A percentile compares a stretch with the other conserved stretches of the same genome.
These are phyloP conservation scores for Trametes punicea DNA, from an alignment of 768 basidiomycete species.

Conservation along the genomic window DNA sequence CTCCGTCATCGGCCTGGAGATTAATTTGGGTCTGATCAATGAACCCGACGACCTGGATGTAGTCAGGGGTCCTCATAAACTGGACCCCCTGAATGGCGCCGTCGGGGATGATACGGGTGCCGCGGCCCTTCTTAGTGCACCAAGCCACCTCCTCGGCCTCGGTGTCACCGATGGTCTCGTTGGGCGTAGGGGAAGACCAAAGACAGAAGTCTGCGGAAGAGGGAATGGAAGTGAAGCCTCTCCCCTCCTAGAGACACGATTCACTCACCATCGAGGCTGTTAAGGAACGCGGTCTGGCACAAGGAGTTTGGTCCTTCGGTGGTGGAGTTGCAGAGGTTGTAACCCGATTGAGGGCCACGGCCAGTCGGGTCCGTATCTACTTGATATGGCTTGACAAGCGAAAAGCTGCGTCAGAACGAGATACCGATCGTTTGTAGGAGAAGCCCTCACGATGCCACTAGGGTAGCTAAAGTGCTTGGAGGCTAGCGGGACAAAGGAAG, in stretches of 20 bases:
- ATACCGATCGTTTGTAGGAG: not conserved
- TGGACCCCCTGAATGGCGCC: constrained; percentile 66
- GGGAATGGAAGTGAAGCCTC: too few species aligned
- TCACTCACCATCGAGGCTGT: constrained; percentile 46
- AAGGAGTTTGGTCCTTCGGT: constrained; percentile 57
- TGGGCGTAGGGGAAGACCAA: constrained; percentile 53
- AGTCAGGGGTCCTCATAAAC: constrained; percentile 54
- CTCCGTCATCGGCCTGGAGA: constrained; percentile 50
- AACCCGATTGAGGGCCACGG: constrained; percentile 61
- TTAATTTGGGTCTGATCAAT: constrained; percentile 60
- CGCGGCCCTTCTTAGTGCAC: constrained; percentile 69
- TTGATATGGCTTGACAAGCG: constrained; percentile 49
- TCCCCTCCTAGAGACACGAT: not conserved
- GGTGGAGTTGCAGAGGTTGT: constrained; percentile 65
- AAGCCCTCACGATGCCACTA: constrained; percentile 21
- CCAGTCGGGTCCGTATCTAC: constrained; percentile 37
- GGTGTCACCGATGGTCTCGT: constrained; percentile 55
- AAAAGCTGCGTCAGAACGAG: too few species aligned
- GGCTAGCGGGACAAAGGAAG: constrained; percentile 30
- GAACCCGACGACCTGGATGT: constrained; percentile 60
- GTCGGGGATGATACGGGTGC: constrained; percentile 69
- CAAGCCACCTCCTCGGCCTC: constrained; percentile 74
- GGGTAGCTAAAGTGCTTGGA: constrained; percentile 26
- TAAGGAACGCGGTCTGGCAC: constrained; percentile 70
- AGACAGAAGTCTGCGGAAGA: constrained; percentile 63